Evolutionary conservation across 2,329 filamentous ascomycete genomes (phyloP).

Genomic region (Hyphodiscus sp.): DNA sequence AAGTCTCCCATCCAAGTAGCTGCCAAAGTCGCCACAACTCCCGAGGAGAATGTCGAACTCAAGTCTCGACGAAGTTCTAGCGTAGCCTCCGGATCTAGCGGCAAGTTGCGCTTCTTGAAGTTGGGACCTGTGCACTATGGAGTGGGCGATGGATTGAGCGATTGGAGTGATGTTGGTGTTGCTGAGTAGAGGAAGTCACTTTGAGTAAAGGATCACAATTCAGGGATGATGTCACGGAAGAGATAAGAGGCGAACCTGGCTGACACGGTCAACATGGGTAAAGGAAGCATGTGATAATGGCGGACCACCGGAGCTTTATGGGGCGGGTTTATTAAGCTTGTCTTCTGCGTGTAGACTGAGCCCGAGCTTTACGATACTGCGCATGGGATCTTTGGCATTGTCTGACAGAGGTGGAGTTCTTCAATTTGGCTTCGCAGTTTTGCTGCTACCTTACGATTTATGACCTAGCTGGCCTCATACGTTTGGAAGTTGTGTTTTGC

Average conservation of each 20-base stretch:
- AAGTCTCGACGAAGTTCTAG: constrained; percentile 17
- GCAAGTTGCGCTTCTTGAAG: constrained; percentile 21
- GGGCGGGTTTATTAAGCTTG: neutral
- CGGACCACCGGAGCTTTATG: neutral
- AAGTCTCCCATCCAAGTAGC: neutral
- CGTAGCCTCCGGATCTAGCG: constrained; percentile 10
- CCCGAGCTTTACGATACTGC: no score
- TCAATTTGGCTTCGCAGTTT: no score
- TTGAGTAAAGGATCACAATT: no score
- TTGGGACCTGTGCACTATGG: constrained; percentile 26
- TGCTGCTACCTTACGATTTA: no score
- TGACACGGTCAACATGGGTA: neutral
- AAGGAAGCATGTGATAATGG: neutral
- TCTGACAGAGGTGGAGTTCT: no score
- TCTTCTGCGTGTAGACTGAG: no score
- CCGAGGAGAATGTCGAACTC: constrained; percentile 3
- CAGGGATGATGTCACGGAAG: no score
- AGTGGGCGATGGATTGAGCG: constrained; percentile 15
- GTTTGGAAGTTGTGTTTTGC: no score
- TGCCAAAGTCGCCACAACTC: constrained; percentile 1
- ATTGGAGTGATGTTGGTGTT: constrained; percentile 27
- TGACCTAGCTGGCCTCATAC: no score
- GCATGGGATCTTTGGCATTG: no score
- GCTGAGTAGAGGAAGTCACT: constrained; percentile 5
- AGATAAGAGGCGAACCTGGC: no score